Percentiles rank a stretch among this genome's conserved stretches.
Evolutionary conservation across 2,329 filamentous ascomycete genomes (phyloP).

Genomic region (Penicillium sp.): DNA sequence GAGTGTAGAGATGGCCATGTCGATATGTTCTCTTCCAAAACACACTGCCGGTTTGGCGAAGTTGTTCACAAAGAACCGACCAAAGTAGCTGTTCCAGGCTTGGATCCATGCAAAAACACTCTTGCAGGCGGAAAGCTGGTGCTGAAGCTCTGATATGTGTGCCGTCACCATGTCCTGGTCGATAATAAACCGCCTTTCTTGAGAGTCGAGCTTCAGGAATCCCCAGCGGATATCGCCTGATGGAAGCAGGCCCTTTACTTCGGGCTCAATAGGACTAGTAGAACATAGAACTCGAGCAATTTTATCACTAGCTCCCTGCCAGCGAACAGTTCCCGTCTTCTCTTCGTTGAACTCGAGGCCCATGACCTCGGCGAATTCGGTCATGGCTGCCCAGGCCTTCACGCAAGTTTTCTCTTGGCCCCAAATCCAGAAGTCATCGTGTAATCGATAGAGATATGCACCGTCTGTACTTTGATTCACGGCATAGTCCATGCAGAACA

Average conservation of each 20-base stretch:
- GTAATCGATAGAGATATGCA: slow-evolving; percentile 62
- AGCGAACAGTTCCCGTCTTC: slow-evolving; percentile 60
- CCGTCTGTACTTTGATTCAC: slow-evolving; percentile 64
- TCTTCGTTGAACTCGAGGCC: slow-evolving; percentile 63
- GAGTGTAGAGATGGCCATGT: slow-evolving; percentile 59
- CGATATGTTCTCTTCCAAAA: slow-evolving; percentile 60
- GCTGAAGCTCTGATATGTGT: slow-evolving; percentile 64
- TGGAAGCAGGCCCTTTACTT: slow-evolving; percentile 47
- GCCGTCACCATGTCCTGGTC: slow-evolving; percentile 63
- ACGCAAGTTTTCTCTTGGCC: slow-evolving; percentile 58
- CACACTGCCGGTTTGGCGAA: slow-evolving; percentile 62
- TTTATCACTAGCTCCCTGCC: slow-evolving; percentile 32
- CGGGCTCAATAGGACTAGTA: slow-evolving; percentile 6
- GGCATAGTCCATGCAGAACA: slow-evolving; percentile 70
- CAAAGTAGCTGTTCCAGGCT: slow-evolving; percentile 64
- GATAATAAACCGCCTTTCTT: slow-evolving; percentile 62
- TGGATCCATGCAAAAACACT: slow-evolving; percentile 65
- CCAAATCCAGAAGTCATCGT: slow-evolving; percentile 73
- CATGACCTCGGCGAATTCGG: slow-evolving; percentile 59
- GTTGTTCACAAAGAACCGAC: slow-evolving; percentile 62
- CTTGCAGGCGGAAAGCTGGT: slow-evolving; percentile 60
- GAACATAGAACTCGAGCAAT: slow-evolving; percentile 7
- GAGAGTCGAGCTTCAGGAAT: slow-evolving; percentile 61
- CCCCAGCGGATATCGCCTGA: slow-evolving; percentile 63
- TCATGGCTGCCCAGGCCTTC: slow-evolving; percentile 64